Percentiles rank a stretch among this genome's conserved stretches.
phyloP scores from a whole-genome alignment of 352 stramenopile species.

The Globisporangium sylvaticum region DNA sequence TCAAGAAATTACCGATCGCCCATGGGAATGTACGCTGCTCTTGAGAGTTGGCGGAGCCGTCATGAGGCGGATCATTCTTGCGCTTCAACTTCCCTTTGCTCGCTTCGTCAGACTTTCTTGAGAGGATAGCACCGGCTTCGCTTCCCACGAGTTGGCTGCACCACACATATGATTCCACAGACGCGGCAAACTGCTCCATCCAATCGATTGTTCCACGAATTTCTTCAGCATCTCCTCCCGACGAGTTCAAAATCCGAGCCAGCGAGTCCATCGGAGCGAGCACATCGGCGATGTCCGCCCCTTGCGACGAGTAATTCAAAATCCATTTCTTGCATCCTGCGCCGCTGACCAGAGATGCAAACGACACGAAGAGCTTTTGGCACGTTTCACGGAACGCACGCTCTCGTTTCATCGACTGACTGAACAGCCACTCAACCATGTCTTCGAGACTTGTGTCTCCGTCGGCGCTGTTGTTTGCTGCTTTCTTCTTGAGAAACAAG shows the following conservation, averaged over 20 bases:
- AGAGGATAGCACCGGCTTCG: slow-evolving; percentile 22
- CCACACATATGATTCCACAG: slow-evolving; percentile 56
- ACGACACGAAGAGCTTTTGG: slow-evolving; percentile 42
- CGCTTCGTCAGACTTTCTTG: background rate
- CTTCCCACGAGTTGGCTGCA: slow-evolving; percentile 41
- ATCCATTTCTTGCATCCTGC: slow-evolving; percentile 49
- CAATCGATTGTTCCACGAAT: slow-evolving; percentile 35
- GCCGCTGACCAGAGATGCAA: slow-evolving; percentile 36
- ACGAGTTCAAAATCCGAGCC: slow-evolving; percentile 18
- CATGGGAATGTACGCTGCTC: slow-evolving; percentile 28
- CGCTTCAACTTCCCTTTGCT: slow-evolving; percentile 24
- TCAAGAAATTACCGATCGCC: slow-evolving; percentile 35
- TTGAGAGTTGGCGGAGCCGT: background rate
- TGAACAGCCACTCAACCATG: slow-evolving; percentile 33
- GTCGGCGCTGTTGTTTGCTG: slow-evolving; percentile 4
- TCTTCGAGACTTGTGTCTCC: slow-evolving; percentile 21
- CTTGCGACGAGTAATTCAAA: slow-evolving; percentile 27
- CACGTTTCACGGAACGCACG: slow-evolving; percentile 36
- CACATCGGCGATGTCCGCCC: slow-evolving; percentile 20
- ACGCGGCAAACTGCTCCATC: slow-evolving; percentile 61
- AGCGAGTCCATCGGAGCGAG: slow-evolving; percentile 46
- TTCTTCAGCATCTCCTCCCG: background rate
- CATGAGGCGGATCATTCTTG: slow-evolving; percentile 22
- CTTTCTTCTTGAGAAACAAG: slow-evolving; percentile 32
- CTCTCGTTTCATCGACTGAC: slow-evolving; percentile 31